Base-by-base conservation (phyloP, 306 rosid species). In the Dryas drummondii region DNA sequence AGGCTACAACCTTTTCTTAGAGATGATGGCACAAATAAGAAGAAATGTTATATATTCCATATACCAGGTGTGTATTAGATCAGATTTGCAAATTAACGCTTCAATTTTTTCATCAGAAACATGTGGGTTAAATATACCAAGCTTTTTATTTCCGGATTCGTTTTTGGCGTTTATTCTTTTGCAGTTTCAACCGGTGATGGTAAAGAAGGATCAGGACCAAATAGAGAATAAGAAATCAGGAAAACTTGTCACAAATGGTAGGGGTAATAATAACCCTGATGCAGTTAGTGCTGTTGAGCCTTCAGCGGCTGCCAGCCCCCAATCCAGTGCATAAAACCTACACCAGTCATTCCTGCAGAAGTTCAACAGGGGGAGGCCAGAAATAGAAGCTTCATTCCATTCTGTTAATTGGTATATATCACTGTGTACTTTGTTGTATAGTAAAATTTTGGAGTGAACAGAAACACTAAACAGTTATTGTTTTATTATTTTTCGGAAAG, bases 21-120 rank as follows among this genome's bases (percentile, higher is more conserved):
- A 94, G 55, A 94, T 94, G 99, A 94, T 94, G 99, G 99, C 97
- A 63, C 97, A 94, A 52, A 78, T 94, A 54, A 86, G 99, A 87
- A 90, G 99, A 84, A 94, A 94, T 74, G 99, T 94, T 71, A 94
- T 94, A 40, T 94, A 90, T 83, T 92, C 99, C 41, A 91, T 94
- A 40, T 94, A 94, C 79, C 99, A 90, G 97, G 99, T 91, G 79
- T 56, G 88, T 58, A 56, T 63, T 8, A 42, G 47, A 32, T 32
- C 3, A 32, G 37, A 32, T 42, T 42, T 65, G 37, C 69, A n/a
- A 5, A 42, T 70, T 12, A 22, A 37, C n/a, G 16, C 9, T 50
- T 12, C 4, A 3, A 7, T 17, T 8, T 41, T 48, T 19, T 47
- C 66, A 13, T 61, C 40, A 22, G 46, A 58, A 46, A 14, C 3